Evolutionary conservation across 352 stramenopile genomes (phyloP), one percentile per base, ranked within the genome.

Genomic region (Plasmopara muralis): DNA sequence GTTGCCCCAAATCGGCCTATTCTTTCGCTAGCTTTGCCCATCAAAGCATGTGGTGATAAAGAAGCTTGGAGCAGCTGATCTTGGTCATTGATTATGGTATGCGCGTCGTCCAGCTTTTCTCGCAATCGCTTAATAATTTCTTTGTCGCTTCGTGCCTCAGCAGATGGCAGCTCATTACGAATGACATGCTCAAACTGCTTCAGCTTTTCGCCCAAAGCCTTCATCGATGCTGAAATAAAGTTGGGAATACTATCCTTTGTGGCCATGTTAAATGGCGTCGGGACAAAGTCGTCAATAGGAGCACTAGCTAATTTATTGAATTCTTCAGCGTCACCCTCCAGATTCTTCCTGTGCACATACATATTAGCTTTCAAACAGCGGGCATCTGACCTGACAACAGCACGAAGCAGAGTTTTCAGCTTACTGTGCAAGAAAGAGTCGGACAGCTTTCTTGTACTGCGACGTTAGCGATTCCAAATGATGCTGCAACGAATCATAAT

Each of bases 391-490:
- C 31, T 12, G 31, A 35, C 31, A 5, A 9, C 28, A 9, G 12
- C 13, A 41, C 40, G 25, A 33, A 28, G 10, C 6, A 15, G 6
- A 5, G 15, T 12, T 14, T 34, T 7, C 16, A 46, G 74, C 78
- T 43, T 67, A 85, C 76, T 89, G 78, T 8, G 76, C 72, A 31
- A 89, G 61, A 46, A 89, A 89, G 12, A 88, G 66, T 47, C 74
- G 66, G 28, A 86, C 71, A 5, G 77, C 64, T 31, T 87, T 87
- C 54, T 84, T 84, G 65, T 88, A 88, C 55, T 87, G 77, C 2
- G 70, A 62, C 28, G 68, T 82, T 6, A 90, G 53, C n/a, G 69
- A 70, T 58, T 87, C 73, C 15, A 90, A 55, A 13, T 80, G 66
- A 2, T 72, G 64, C 35, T 88, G 77, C 16, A 90, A 55, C 6